These are phyloP conservation scores for Biancaea sappan DNA, from an alignment of 306 rosid species.

Conservation along the genomic window DNA sequence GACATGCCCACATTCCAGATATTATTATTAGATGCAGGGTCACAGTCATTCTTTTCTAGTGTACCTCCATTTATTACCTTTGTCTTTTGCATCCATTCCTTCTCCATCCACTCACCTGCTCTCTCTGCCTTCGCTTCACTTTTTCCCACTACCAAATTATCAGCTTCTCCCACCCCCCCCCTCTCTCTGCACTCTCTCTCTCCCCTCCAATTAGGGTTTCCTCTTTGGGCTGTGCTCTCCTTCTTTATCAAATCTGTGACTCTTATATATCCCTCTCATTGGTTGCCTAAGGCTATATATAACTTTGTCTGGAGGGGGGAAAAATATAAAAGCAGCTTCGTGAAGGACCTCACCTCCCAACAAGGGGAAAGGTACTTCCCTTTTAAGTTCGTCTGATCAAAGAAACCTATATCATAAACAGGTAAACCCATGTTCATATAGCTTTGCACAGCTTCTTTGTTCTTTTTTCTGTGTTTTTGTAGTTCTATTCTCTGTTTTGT, in stretches of 20 bases:
- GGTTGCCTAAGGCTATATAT: conserved; percentile 42
- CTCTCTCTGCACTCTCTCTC: conserved; percentile 26
- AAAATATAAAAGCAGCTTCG: conserved; percentile 44
- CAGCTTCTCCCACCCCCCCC: not conserved
- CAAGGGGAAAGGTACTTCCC: conserved; percentile 54
- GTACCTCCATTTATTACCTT: conserved; percentile 89
- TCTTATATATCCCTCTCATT: conserved; percentile 43
- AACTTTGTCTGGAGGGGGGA: conserved; percentile 39
- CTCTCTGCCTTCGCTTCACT: conserved; percentile 49
- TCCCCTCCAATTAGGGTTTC: conserved; percentile 61
- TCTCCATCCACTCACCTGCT: conserved; percentile 84
- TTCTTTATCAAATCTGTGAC: conserved; percentile 42
- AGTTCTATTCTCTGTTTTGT: conserved; percentile 38
- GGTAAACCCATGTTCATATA: conserved; percentile 51
- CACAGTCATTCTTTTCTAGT: conserved; percentile 84
- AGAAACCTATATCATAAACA: conserved; percentile 60
- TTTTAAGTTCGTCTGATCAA: conserved; percentile 55
- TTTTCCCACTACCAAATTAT: conserved; percentile 26
- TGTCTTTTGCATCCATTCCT: conserved; percentile 92
- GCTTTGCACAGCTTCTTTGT: conserved; percentile 35
- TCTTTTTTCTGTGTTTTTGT: conserved; percentile 36
- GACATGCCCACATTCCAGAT: conserved; percentile 62
- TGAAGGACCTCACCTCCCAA: conserved; percentile 46
- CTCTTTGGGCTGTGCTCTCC: conserved; percentile 43
- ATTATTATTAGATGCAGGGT: conserved; percentile 84